Conservation (phyloP, 2,329 filamentous ascomycete genomes). For the Dothideomycetidae sp. region DNA sequence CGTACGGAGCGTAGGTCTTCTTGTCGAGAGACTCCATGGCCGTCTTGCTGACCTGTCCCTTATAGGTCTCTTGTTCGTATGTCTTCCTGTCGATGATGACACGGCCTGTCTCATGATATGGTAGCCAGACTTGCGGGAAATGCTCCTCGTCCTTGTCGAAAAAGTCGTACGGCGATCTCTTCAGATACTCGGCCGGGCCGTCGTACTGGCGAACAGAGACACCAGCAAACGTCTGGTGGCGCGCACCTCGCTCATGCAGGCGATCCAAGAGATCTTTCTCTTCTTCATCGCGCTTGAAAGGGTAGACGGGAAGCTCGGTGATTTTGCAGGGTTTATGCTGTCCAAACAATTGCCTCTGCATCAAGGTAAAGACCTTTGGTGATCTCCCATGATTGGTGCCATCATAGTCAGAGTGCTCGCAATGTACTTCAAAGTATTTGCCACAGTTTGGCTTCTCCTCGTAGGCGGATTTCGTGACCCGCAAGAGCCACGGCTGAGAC, state of each 20-base stretch:
- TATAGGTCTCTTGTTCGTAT: slow-evolving; percentile 11
- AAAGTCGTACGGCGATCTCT: slow-evolving; percentile 12
- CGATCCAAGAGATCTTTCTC: slow-evolving; percentile 9
- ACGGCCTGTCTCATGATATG: slow-evolving; percentile 14
- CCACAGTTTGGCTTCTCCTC: slow-evolving; percentile 13
- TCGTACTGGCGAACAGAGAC: slow-evolving; percentile 14
- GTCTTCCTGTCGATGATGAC: slow-evolving; percentile 19
- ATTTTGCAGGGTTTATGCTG: slow-evolving; percentile 12
- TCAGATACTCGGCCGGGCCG: slow-evolving; percentile 14
- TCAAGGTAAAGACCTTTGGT: slow-evolving; percentile 5
- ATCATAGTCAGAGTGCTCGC: slow-evolving; percentile 16
- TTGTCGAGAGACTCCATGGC: slow-evolving; percentile 12
- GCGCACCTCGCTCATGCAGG: slow-evolving; percentile 12
- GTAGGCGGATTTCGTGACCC: slow-evolving; percentile 16
- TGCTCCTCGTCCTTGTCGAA: slow-evolving; percentile 7
- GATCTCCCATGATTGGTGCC: slow-evolving; percentile 11
- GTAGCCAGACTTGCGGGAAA: slow-evolving; percentile 5
- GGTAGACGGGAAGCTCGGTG: slow-evolving; percentile 12
- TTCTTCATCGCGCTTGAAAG: slow-evolving; percentile 8
- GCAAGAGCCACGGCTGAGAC: slow-evolving; percentile 15
- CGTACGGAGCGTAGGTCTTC: slow-evolving; percentile 16
- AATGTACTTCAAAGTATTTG: slow-evolving; percentile 16
- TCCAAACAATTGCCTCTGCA: slow-evolving; percentile 11
- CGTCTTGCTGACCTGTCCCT: slow-evolving; percentile 2
- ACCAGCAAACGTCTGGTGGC: slow-evolving; percentile 13